Conservation (phyloP, 1,284 basidiomycete genomes). For the Boletus smithii region DNA sequence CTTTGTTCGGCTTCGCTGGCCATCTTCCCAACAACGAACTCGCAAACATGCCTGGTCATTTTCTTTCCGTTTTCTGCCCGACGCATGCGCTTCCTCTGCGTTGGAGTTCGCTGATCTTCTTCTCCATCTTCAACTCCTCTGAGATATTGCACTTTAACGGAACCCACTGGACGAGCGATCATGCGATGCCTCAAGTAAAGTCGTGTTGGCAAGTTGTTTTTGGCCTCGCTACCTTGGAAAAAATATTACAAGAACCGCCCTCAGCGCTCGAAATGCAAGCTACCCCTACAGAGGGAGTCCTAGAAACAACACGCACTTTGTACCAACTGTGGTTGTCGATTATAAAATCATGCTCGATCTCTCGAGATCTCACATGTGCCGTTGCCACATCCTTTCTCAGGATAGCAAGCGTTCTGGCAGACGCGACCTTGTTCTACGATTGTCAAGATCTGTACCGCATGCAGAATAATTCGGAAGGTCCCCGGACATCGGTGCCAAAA, state of each 20-base stretch:
- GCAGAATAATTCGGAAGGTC: conserved; percentile 6
- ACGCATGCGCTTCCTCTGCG: conserved; percentile 15
- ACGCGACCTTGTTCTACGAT: conserved; percentile 36
- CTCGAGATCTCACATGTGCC: conserved; percentile 28
- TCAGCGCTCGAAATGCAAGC: not conserved
- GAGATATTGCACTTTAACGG: not conserved
- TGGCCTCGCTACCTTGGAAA: conserved; percentile 30
- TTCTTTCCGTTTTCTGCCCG: conserved; percentile 22
- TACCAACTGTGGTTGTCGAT: conserved; percentile 42
- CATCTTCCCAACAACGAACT: not conserved
- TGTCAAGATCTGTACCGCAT: conserved; percentile 24
- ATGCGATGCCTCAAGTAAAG: conserved; percentile 5
- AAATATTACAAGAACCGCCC: conserved; percentile 10
- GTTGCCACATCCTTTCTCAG: conserved; percentile 47
- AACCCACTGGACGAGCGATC: conserved; percentile 1
- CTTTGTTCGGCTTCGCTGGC: conserved; percentile 10
- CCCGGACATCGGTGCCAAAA: conserved; percentile 6
- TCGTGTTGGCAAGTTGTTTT: conserved; percentile 30
- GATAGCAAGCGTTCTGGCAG: conserved; percentile 39
- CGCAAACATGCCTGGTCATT: not conserved
- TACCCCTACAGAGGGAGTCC: conserved; percentile 19
- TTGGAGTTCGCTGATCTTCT: conserved; percentile 20
- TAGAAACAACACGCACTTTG: conserved; percentile 34
- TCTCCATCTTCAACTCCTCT: conserved; percentile 24
- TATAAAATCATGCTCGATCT: conserved; percentile 25